Base-by-base conservation (phyloP, 495 filamentous ascomycete species). In the Aspergillus leporis region DNA sequence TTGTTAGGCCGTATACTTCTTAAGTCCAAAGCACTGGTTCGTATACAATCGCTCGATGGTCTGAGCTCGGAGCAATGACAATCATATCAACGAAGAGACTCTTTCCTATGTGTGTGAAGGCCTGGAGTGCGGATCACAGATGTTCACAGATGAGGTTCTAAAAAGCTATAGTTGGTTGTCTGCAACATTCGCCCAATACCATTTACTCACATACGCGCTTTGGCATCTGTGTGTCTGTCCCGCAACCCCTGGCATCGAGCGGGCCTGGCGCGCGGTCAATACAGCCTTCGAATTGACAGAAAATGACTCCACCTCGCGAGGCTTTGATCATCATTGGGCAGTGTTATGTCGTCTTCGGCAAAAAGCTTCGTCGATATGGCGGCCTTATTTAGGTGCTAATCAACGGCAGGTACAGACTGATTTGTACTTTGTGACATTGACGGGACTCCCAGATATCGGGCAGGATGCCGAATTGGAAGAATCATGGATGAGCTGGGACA, bases 141-240 rank as follows among this genome's bases (percentile, higher is more conserved):
- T 71, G 58, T 55, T 61, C 18, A 66, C 55, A 1, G 68, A 72
- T n/a, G 65, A 71, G n/a, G 45, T 74, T 18, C 58, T 72, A 4
- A 55, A 54, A 16, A 61, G 68, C 5, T 72, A 63, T 47, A 62
- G 63, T 34, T 74, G 71, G 71, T 19, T 74, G 1, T 58, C 61
- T 0, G 62, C 61, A 0, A 71, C 68, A 16, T 72, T 65, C 32
- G 67, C 65, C 2, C 70, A 69, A 32, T 72, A 61, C 31, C 69
- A 70, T 38, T 59, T 69, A 0, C 61, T 74, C 16, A 74, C 71
- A 1, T 70, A 71, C 45, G 62, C 64, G 4, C 63, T 74, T 0
- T 74, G 71, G 71, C 58, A 68, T 45, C 50, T 74, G 18, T 74
- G 71, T 55, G 59, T 71, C 12, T 61, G 61, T 31, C 70, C 70